Evolutionary conservation across 208 protist species (phyloP).

Genomic region (Acanthamoeba triangularis): DNA sequence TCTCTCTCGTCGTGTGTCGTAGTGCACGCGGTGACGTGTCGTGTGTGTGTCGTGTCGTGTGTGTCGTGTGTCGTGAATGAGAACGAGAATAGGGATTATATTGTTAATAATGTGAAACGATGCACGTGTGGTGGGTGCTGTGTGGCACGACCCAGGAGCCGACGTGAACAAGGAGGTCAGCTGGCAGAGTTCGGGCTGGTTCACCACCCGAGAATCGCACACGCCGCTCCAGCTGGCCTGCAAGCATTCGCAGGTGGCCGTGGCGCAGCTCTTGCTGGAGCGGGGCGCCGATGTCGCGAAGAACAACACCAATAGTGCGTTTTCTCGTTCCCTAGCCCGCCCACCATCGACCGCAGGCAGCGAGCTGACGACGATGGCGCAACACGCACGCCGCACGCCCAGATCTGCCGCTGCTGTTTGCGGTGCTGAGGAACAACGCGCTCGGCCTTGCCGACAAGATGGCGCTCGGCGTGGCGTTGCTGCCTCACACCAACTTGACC

Average conservation of each 20-base stretch:
- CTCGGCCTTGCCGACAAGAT: neutral
- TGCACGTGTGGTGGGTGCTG: too few species aligned
- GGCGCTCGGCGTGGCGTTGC: neutral
- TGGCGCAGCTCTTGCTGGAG: neutral
- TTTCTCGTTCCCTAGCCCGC: neutral
- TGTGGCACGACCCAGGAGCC: neutral
- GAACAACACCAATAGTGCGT: neutral
- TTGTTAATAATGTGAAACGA: too few species aligned
- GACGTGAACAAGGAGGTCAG: neutral
- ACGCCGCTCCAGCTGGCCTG: neutral
- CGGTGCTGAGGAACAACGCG: neutral
- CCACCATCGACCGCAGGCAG: neutral
- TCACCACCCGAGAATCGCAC: neutral
- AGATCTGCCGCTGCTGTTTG: neutral
- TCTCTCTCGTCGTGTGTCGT: too few species aligned
- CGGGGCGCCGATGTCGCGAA: neutral
- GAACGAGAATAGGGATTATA: too few species aligned
- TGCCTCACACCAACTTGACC: neutral
- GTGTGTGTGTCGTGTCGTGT: neutral
- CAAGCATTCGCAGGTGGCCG: neutral
- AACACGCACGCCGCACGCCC: neutral
- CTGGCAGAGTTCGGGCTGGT: neutral
- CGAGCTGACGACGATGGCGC: neutral
- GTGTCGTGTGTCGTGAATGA: neutral
- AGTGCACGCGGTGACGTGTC: neutral